Percentiles rank a stretch among this genome's conserved stretches.
Conservation (phyloP, 2,329 filamentous ascomycete genomes). For the Dactylellina sp. region DNA sequence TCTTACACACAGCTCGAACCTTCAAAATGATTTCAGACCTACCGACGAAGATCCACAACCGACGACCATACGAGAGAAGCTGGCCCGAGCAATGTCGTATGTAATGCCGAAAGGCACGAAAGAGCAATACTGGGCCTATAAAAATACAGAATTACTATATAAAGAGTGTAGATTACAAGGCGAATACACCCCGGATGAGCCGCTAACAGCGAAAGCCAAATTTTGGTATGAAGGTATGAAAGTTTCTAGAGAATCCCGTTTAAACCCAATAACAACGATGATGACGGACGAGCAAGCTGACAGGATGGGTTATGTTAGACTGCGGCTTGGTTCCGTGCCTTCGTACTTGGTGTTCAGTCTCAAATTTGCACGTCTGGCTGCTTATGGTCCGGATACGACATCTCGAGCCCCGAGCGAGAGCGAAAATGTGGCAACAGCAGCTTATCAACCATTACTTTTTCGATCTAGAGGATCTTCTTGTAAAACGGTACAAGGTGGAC, state of each 20-base stretch:
- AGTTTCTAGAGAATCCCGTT: background rate
- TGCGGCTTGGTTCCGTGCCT: conserved; percentile 87
- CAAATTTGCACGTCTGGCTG: conserved; percentile 96
- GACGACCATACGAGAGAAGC: conserved; percentile 9
- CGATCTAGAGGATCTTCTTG: conserved; percentile 85
- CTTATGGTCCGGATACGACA: conserved; percentile 71
- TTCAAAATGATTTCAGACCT: conserved; percentile 1
- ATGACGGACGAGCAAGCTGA: background rate
- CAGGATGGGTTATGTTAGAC: conserved; percentile 68
- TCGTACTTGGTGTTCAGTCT: conserved; percentile 94
- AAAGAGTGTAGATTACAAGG: conserved; percentile 49
- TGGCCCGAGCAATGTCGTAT: conserved; percentile 24
- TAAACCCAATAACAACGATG: too few species aligned
- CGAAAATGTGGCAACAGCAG: conserved; percentile 77
- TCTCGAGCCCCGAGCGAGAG: conserved; percentile 53
- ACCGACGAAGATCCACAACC: conserved; percentile 1
- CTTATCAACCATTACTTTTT: conserved; percentile 96
- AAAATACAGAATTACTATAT: conserved; percentile 44
- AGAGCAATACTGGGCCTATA: conserved; percentile 48
- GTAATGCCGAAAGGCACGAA: conserved; percentile 45
- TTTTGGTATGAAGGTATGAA: conserved; percentile 84
- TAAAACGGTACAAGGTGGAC: conserved; percentile 76
- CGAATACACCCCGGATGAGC: conserved; percentile 72
- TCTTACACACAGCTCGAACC: conserved; percentile 7
- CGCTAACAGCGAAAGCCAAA: conserved; percentile 78